Percentiles rank a stretch among this genome's conserved stretches.
These are phyloP conservation scores for Adiantum capillusveneris DNA, from an alignment of 75 land plant genomes.

Conservation along the genomic window DNA sequence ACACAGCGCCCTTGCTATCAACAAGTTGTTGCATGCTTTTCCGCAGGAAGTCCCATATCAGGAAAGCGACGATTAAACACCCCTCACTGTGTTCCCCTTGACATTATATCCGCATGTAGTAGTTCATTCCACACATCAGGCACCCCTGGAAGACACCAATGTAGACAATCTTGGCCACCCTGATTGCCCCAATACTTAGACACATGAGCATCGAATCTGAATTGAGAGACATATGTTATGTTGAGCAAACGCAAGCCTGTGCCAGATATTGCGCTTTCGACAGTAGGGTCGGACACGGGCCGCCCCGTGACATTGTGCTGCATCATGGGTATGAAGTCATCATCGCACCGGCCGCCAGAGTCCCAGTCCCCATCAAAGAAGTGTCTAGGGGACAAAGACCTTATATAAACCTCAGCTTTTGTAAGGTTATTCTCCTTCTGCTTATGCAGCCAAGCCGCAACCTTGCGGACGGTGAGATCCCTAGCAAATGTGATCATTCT, in stretches of 20 bases:
- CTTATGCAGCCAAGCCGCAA: slow-evolving; percentile 50
- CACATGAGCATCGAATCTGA: slow-evolving; percentile 78
- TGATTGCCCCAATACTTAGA: slow-evolving; percentile 50
- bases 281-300: slow-evolving; percentile 38
- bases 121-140: slow-evolving; percentile 97
- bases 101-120: slow-evolving; percentile 51
- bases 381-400: slow-evolving; percentile 82
- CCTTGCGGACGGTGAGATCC: slow-evolving; percentile 45
- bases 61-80: too few species aligned
- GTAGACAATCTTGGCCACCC: slow-evolving; percentile 73
- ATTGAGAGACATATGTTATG: slow-evolving; percentile 53
- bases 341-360: slow-evolving; percentile 90
- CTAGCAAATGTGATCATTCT: slow-evolving; percentile 32
- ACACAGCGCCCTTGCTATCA: too few species aligned
- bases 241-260: slow-evolving; percentile 62
- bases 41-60: too few species aligned
- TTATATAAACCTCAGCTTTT: slow-evolving; percentile 40
- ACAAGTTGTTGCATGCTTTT: too few species aligned
- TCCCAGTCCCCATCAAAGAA: slow-evolving; percentile 93
- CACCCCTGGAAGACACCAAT: slow-evolving; percentile 95
- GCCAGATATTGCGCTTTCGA: slow-evolving; percentile 53
- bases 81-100: neutral
- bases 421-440: slow-evolving; percentile 38
- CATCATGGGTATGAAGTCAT: slow-evolving; percentile 28
- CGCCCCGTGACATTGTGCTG: slow-evolving; percentile 26